Evolutionary conservation across 1,284 basidiomycete genomes (phyloP).

Genomic region (Volvariella volvacea): DNA sequence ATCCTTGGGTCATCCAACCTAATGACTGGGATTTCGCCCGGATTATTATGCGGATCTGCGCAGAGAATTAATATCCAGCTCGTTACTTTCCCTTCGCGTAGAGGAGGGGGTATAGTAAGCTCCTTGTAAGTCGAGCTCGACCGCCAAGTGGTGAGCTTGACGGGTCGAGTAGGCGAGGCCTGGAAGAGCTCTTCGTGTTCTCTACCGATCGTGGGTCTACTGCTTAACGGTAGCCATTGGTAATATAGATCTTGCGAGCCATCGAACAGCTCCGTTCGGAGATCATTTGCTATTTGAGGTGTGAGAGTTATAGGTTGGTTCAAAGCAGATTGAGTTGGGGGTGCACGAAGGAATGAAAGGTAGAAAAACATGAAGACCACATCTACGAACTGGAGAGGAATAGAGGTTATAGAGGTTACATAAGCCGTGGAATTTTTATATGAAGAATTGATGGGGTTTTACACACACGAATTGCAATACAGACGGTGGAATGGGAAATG

Average conservation of each 20-base stretch:
- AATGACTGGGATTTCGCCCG: conserved; percentile 16
- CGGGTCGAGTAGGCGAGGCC: conserved; percentile 27
- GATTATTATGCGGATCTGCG: conserved; percentile 1
- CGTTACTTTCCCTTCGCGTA: conserved; percentile 6
- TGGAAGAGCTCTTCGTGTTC: background rate
- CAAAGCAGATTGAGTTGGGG: conserved; percentile 40
- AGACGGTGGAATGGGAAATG: no score
- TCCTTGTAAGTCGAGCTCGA: conserved; percentile 66
- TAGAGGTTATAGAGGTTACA: no score
- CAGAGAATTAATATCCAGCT: no score
- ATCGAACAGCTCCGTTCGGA: conserved; percentile 60
- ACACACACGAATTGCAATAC: no score
- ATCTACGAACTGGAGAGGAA: no score
- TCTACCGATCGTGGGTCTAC: conserved; percentile 12
- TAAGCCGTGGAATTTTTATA: no score
- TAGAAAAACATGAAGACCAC: conserved; percentile 63
- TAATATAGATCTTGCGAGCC: conserved; percentile 49
- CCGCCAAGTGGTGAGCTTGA: conserved; percentile 70
- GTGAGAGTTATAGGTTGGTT: conserved; percentile 46
- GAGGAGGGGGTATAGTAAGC: conserved; percentile 58
- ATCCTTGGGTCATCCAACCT: conserved; percentile 25
- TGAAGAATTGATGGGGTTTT: no score
- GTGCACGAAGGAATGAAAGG: conserved; percentile 72
- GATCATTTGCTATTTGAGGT: conserved; percentile 74
- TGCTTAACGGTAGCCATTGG: conserved; percentile 30